Base-by-base conservation (phyloP, 2,329 filamentous ascomycete species). In the Penicillium janthinellum region DNA sequence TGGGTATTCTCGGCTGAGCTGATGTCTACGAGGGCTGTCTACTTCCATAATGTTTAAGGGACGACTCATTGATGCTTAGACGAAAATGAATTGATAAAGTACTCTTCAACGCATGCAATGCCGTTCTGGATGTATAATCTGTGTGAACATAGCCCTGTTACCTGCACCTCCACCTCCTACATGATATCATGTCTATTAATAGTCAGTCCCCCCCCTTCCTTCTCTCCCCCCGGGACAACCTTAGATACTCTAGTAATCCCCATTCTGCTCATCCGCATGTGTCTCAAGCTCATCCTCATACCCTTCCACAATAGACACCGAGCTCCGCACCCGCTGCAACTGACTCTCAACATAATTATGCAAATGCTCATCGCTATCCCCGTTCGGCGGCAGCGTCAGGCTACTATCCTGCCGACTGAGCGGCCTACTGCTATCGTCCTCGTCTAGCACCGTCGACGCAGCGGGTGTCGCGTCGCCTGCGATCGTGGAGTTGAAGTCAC, bases 301-400 rank as follows among this genome's bases (percentile, higher is more conserved):
- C 50, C 81, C 73, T 20, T 77, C 81, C 17, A 12, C 56, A 31
- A 77, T 75, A 35, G 80, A 79, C 38, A 75, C 82, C 56, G 86
- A 82, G 49, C 83, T 87, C 72, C 84, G 87, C 70, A 95, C 88
- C 58, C 88, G 83, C 74, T 89, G 84, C 59, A 97, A 81, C 78
- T 96, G 90, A 64, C 92, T 89, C 34, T 85, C 87, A 58, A 97
- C 90, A 74, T 96, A 96, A 65, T 86, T 84, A 61, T 91, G 88
- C 71, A 96, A 86, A 66, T 95, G 90, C 57, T 84, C 81, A 69
- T 92, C 84, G 37, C 83, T 78, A 12, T 84, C 79, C 54, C 83
- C 79, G 20, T 78, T 79, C 12, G 35, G 44, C 10, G 58, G 25
- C 2, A 58, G 35, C 2, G 41, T 58, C 6, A 53, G 42, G 12